Base-by-base conservation (phyloP, 1,284 basidiomycete genomes). In the Porogramme epimiltina region DNA sequence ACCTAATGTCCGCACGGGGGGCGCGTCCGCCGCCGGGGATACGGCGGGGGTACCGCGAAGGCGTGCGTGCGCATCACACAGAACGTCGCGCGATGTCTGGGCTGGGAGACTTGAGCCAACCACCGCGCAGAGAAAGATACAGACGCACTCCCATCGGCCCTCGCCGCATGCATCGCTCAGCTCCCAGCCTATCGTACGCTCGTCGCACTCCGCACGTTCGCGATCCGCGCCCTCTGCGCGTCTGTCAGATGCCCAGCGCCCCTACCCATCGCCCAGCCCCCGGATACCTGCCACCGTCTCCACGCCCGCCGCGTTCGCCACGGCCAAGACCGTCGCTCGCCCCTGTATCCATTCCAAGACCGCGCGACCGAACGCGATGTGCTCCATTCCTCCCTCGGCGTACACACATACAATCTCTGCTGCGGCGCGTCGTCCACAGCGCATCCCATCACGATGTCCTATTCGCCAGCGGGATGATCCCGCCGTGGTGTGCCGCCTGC, bases 401-500 rank as follows among this genome's bases (percentile, higher is more conserved):
- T 28, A 40, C 39, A 41, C 43, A 51, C 24, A 46, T 45, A 51
- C 43, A 31, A 24, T 20, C 46, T 26, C 37, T 22, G 13, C 31
- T 26, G 36, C 26, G 49, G 34, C 47, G 23, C 28, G 39, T 18
- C 45, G 8, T 11, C 28, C 33, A n/a, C 45, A 51, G 31, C 20
- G 41, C 42, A 19, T 34, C 19, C 19, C 42, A 40, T 68, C 67
- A 78, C 66, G 73, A 70, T 62, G 74, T 78, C 66, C 80, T 75
- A 59, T 70, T 77, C 54, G 79, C 65, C 56, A 89, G 65, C 24
- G 88, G 88, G 58, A 90, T 77, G 49, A 87, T 76, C 13, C 79
- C n/a, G 76, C 9, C n/a, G 33, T 74, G 71, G 57, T 77, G 75
- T 31, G 66, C 70, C 16, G 65, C 61, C 45, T 62, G 66, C 57